Evolutionary conservation across 768 basidiomycete species (phyloP).

Genomic region (Megacollybia marginata): DNA sequence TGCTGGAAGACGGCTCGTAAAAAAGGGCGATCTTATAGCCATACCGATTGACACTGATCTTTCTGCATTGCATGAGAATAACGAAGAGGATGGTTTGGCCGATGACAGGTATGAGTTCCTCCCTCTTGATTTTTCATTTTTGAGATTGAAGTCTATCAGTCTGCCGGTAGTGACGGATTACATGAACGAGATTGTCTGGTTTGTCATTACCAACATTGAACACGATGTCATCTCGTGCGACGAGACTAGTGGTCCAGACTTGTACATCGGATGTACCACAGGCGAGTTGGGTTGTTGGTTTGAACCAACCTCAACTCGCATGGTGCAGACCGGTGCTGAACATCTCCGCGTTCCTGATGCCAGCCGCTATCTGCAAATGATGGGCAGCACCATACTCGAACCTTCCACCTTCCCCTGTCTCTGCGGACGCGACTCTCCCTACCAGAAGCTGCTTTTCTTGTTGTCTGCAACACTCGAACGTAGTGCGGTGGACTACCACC

Average conservation of each 20-base stretch:
- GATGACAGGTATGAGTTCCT: too few species aligned
- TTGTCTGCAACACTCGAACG: constrained; percentile 47
- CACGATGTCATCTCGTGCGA: constrained; percentile 44
- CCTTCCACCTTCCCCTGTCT: constrained; percentile 5
- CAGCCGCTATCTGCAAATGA: constrained; percentile 29
- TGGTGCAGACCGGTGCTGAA: constrained; percentile 77
- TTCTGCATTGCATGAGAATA: neutral
- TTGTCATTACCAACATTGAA: constrained; percentile 73
- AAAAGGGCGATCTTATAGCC: constrained; percentile 67
- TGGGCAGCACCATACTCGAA: neutral
- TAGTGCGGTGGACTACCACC: constrained; percentile 48
- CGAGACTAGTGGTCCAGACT: constrained; percentile 26
- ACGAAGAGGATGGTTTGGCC: neutral
- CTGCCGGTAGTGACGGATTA: constrained; percentile 13
- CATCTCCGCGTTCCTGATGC: constrained; percentile 52
- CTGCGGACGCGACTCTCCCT: constrained; percentile 27
- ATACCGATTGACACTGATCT: constrained; percentile 52
- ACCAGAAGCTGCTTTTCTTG: constrained; percentile 46
- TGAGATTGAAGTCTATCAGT: neutral
- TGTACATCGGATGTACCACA: constrained; percentile 45
- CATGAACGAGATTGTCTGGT: constrained; percentile 55
- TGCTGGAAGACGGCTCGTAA: constrained; percentile 45
- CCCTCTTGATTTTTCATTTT: too few species aligned
- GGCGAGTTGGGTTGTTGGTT: constrained; percentile 85
- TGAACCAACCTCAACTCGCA: constrained; percentile 62